Base-by-base conservation (phyloP, 106 monocot genomes). In the Dioscorea zingiberensis region DNA sequence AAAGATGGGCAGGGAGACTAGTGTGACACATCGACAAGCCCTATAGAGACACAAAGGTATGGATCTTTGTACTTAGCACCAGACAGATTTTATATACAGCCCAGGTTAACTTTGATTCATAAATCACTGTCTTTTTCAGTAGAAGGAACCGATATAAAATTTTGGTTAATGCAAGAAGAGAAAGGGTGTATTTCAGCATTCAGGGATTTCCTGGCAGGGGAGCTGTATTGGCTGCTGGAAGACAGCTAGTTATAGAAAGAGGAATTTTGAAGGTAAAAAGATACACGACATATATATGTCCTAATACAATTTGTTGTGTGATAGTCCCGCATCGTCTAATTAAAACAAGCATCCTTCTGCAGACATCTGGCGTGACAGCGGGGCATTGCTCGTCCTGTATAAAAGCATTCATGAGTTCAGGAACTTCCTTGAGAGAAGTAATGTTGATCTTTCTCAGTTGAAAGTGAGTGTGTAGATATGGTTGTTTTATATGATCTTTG, bases 321-420 rank as follows among this genome's bases (percentile, higher is more conserved):
- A n/a, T n/a, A n/a, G n/a, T n/a, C n/a, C n/a, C n/a, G n/a, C n/a
- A n/a, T n/a, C n/a, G n/a, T n/a, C n/a, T 55, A n/a, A n/a, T n/a
- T n/a, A n/a, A n/a, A n/a, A n/a, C n/a, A n/a, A n/a, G n/a, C n/a
- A n/a, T 12, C 29, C 56, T 25, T 25, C 60, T 14, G 25, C 71
- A 93, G 93, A 81, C 89, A 80, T 94, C 18, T 94, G 93, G 93
- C 83, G 81, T 38, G 86, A 94, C 60, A 94, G 93, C 47, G n/a
- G 93, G 93, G 15, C 93, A 94, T 60, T 94, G 89, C n/a, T 48
- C 77, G 86, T 7, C 93, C 93, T 4, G 89, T 86, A 7, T 81
- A 83, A 81, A 58, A 89, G 89, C 30, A 89, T 94, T 59, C 78
- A 79, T 66, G 93, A 89, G 27, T 86, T 94, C 58, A 65, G 86